These are phyloP conservation scores for Agapanthus africanus DNA, from an alignment of 106 monocot genomes.

Conservation along the genomic window DNA sequence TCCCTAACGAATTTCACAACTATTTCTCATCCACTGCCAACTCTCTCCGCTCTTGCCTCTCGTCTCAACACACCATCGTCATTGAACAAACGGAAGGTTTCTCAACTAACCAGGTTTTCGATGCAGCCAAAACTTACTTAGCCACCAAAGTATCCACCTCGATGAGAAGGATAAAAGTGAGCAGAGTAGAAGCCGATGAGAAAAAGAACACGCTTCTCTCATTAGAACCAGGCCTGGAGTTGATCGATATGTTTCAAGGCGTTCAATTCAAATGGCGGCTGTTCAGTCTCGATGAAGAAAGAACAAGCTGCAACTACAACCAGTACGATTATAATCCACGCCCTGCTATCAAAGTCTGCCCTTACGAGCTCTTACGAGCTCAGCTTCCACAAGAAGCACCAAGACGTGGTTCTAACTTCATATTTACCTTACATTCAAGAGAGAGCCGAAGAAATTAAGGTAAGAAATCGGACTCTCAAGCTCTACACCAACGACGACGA, in stretches of 20 bases:
- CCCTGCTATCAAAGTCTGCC: too few relatives aligned
- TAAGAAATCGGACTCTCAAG: slow-evolving; percentile 12
- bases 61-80: slow-evolving; percentile 20
- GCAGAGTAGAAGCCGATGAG: slow-evolving; percentile 10
- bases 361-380: slow-evolving; percentile 26
- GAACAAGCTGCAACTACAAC: too few relatives aligned
- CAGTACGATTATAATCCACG: too few relatives aligned
- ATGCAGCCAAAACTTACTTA: slow-evolving; percentile 17
- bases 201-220: slow-evolving; percentile 8
- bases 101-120: slow-evolving; percentile 20
- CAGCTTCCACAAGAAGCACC: slow-evolving; percentile 28
- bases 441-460: slow-evolving; percentile 10
- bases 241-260: slow-evolving; percentile 32
- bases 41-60: slow-evolving; percentile 5
- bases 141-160: slow-evolving; percentile 11
- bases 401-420: slow-evolving; percentile 4
- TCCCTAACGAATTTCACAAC: slow-evolving; percentile 20
- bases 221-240: slow-evolving; percentile 21
- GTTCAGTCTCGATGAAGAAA: slow-evolving; percentile 1
- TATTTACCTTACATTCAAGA: slow-evolving; percentile 31
- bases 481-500: slow-evolving; percentile 21
- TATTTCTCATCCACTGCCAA: slow-evolving; percentile 5
- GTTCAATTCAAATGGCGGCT: slow-evolving; percentile 26
- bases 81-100: slow-evolving; percentile 22
- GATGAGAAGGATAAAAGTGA: slow-evolving; percentile 15